Percentiles rank a stretch among this genome's conserved stretches.
These are phyloP conservation scores for Rhizophlyctis rosea DNA, from an alignment of 192 early-diverging fungal species.

Conservation along the genomic window DNA sequence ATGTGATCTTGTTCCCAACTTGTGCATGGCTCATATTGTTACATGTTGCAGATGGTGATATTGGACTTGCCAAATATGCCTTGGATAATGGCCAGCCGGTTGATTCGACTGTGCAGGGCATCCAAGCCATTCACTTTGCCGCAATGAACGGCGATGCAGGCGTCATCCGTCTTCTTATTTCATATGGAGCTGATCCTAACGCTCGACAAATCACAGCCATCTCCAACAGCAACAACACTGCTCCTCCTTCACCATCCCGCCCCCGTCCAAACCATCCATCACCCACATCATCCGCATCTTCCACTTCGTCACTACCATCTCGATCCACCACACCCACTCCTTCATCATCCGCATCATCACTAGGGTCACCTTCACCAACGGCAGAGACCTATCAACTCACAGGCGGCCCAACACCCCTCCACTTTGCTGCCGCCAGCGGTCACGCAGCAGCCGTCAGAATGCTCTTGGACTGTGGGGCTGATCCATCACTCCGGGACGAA, in stretches of 20 bases:
- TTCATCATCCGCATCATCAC: background rate
- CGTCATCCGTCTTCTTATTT: slow-evolving; percentile 66
- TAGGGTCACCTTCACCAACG: background rate
- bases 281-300: background rate
- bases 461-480: slow-evolving; percentile 60
- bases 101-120: slow-evolving; percentile 65
- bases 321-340: background rate
- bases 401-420: slow-evolving; percentile 71
- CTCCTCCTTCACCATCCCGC: no score
- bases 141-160: slow-evolving; percentile 59
- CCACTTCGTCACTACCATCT: background rate
- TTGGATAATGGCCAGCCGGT: slow-evolving; percentile 67
- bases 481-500: slow-evolving; percentile 6
- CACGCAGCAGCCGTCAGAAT: slow-evolving; percentile 58
- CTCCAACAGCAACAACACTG: no score
- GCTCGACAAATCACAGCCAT: no score
- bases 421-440: slow-evolving; percentile 79
- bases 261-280: slow-evolving; percentile 4
- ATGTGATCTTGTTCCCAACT: background rate
- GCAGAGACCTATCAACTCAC: background rate
- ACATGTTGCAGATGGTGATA: slow-evolving; percentile 6
- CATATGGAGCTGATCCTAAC: slow-evolving; percentile 69
- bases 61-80: slow-evolving; percentile 64
- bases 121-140: slow-evolving; percentile 68
- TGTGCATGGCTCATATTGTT: no score